phyloP scores from a whole-genome alignment of 495 filamentous ascomycete genomes.

The Amniculicola lignicola region DNA sequence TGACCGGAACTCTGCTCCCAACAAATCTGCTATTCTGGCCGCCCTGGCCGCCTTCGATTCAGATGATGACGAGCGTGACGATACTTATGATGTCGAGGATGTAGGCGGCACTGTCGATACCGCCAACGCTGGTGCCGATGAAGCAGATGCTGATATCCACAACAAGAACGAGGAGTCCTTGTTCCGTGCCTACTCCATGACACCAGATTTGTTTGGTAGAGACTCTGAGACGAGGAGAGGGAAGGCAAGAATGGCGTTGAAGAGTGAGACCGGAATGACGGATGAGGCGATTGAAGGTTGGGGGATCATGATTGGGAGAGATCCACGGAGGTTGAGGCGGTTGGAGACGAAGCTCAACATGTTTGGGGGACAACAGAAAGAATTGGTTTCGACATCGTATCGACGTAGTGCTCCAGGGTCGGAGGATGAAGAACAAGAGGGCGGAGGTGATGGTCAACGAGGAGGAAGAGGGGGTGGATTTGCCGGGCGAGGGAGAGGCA shows the following conservation, averaged over 20 bases:
- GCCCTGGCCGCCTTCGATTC: constrained; percentile 88
- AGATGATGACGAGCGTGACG: constrained; percentile 95
- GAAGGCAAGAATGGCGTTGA: constrained; percentile 58
- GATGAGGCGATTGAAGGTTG: constrained; percentile 95
- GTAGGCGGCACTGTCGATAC: constrained; percentile 82
- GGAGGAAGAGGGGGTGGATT: constrained; percentile 54
- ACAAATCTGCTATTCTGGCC: constrained; percentile 86
- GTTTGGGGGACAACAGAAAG: constrained; percentile 58
- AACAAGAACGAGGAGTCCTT: constrained; percentile 49
- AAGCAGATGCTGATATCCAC: constrained; percentile 23
- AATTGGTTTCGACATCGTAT: constrained; percentile 63
- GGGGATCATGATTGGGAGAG: constrained; percentile 75
- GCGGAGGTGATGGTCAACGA: constrained; percentile 45
- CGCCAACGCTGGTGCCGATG: constrained; percentile 43
- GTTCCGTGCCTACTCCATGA: constrained; percentile 63
- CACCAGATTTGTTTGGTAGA: constrained; percentile 62
- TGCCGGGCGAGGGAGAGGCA: constrained; percentile 47
- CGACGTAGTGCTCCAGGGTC: constrained; percentile 47
- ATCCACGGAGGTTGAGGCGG: constrained; percentile 60
- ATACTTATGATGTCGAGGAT: constrained; percentile 90
- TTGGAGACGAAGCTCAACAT: constrained; percentile 65
- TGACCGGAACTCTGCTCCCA: constrained; percentile 52
- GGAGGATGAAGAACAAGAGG: constrained; percentile 45
- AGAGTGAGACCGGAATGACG: constrained; percentile 77
- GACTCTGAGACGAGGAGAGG: constrained; percentile 65